These are phyloP conservation scores for Allium fistulosum DNA, from an alignment of 106 monocot species.

Conservation along the genomic window DNA sequence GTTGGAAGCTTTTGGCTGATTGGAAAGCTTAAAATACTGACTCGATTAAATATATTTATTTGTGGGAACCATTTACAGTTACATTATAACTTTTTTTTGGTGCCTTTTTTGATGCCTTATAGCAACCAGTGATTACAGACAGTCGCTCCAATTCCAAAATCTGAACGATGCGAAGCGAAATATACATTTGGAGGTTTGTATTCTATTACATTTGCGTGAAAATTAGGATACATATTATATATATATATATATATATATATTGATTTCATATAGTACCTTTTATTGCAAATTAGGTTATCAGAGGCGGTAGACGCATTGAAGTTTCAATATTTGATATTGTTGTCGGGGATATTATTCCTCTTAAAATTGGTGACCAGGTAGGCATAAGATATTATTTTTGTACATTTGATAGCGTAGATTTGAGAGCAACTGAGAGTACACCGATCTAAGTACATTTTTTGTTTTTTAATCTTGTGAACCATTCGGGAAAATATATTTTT, in stretches of 20 bases:
- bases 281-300: conserved; percentile 41
- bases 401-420: no score
- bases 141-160: conserved; percentile 83
- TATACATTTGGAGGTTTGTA: conserved; percentile 74
- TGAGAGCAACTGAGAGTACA: no score
- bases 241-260: background rate
- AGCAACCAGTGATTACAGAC: conserved; percentile 88
- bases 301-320: conserved; percentile 56
- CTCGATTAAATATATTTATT: no score
- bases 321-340: conserved; percentile 81
- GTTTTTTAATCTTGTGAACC: no score
- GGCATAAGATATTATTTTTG: background rate
- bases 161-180: conserved; percentile 84
- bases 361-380: conserved; percentile 93
- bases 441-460: no score
- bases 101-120: conserved; percentile 7
- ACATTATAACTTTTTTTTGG: background rate
- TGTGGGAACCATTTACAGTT: no score
- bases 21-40: no score
- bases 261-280: background rate
- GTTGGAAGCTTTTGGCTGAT: no score
- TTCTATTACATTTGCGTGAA: background rate
- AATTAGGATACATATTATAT: background rate
- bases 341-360: conserved; percentile 68
- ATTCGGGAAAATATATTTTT: no score